Evolutionary conservation across 1,139 yeast species (phyloP).

Genomic region (Eremothecium cymbalariae): DNA sequence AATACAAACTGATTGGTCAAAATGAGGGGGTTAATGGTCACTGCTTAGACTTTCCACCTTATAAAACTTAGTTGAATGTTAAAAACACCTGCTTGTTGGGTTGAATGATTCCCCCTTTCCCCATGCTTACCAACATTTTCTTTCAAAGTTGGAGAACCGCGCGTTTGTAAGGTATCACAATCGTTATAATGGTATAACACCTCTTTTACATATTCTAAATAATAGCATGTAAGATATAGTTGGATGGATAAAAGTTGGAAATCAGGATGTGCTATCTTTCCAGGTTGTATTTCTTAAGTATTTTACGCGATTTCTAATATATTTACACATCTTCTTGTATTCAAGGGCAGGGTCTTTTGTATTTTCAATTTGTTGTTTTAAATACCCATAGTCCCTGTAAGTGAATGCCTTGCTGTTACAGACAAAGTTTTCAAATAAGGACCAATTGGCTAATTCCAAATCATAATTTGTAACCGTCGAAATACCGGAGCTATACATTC

Average conservation of each 20-base stretch:
- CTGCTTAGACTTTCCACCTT: too few relatives aligned
- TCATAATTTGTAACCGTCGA: conserved; percentile 10
- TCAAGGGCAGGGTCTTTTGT: conserved; percentile 7
- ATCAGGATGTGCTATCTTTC: conserved; percentile 7
- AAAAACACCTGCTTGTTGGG: too few relatives aligned
- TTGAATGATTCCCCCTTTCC: too few relatives aligned
- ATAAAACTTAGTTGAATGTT: too few relatives aligned
- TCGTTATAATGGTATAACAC: too few relatives aligned
- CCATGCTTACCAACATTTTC: too few relatives aligned
- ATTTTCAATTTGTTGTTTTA: conserved; percentile 5
- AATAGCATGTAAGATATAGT: too few relatives aligned
- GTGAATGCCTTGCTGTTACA: conserved; percentile 7
- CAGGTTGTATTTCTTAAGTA: conserved; percentile 10
- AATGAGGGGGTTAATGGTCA: background rate
- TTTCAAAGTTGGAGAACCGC: too few relatives aligned
- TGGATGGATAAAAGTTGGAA: background rate
- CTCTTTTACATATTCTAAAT: too few relatives aligned
- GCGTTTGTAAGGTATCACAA: too few relatives aligned
- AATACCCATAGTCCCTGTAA: conserved; percentile 10
- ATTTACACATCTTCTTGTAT: conserved; percentile 10
- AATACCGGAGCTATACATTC: conserved; percentile 10
- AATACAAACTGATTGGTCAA: background rate
- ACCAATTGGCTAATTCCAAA: conserved; percentile 12
- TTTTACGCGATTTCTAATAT: conserved; percentile 10
- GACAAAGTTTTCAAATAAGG: conserved; percentile 8